Conservation (phyloP, 208 protist species). For the Wallacemonas sp. region DNA sequence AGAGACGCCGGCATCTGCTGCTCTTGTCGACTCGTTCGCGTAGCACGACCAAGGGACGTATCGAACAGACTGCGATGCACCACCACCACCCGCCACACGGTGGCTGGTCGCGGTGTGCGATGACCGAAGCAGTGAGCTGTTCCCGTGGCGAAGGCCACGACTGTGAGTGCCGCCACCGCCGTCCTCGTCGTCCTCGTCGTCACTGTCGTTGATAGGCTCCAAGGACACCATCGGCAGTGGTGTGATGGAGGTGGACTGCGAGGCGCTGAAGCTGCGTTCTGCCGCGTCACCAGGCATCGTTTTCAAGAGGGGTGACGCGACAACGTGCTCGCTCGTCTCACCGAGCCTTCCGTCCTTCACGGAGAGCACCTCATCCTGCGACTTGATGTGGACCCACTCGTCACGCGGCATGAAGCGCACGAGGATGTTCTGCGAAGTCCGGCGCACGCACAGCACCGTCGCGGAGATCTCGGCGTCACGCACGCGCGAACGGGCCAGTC, state of each 20-base stretch:
- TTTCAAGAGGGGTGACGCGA: slow-evolving; percentile 1
- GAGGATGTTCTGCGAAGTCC: slow-evolving; percentile 13
- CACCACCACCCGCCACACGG: neutral
- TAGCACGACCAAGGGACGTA: slow-evolving; percentile 1
- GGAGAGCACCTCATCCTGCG: slow-evolving; percentile 17
- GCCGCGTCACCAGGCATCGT: neutral
- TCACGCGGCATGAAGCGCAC: slow-evolving; percentile 28
- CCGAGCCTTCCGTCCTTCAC: slow-evolving; percentile 2
- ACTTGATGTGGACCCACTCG: slow-evolving; percentile 25
- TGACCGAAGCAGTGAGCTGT: neutral
- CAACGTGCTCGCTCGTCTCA: slow-evolving; percentile 20
- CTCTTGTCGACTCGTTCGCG: neutral
- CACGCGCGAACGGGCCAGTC: neutral
- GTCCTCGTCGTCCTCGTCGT: slow-evolving; percentile 8
- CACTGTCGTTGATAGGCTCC: neutral
- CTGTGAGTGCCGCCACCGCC: too few species aligned
- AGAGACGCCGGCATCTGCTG: neutral
- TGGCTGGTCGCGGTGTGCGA: neutral
- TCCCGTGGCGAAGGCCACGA: too few species aligned
- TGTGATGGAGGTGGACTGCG: neutral
- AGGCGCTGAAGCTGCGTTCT: neutral
- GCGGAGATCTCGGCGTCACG: neutral
- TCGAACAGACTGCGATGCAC: neutral
- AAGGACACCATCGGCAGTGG: neutral
- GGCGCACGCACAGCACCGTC: slow-evolving; percentile 24